A percentile compares a stretch with the other conserved stretches of the same genome.
phyloP scores from a whole-genome alignment of 768 basidiomycete genomes.

The Chalciporus piperatus region DNA sequence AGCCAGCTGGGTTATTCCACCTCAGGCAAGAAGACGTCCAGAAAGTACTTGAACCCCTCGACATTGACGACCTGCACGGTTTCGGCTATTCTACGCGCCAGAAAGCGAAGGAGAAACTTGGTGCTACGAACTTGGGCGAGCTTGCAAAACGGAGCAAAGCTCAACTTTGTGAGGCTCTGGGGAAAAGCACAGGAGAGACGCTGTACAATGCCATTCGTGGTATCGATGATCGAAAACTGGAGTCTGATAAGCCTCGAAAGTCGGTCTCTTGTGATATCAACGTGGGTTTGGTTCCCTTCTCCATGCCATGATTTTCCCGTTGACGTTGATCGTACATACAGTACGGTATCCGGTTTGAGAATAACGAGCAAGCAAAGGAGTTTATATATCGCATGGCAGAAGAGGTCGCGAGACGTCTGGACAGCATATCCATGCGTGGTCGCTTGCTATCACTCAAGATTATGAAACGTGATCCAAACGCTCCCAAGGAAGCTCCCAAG shows the following conservation, averaged over 20 bases:
- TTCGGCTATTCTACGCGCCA: slow-evolving; percentile 75
- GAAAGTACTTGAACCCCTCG: slow-evolving; percentile 60
- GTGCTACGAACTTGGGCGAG: slow-evolving; percentile 66
- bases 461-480: slow-evolving; percentile 81
- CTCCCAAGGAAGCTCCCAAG: slow-evolving; percentile 90
- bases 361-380: slow-evolving; percentile 72
- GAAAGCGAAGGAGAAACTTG: slow-evolving; percentile 81
- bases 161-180: slow-evolving; percentile 67
- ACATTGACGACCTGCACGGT: slow-evolving; percentile 81
- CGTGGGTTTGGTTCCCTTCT: slow-evolving; percentile 45
- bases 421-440: slow-evolving; percentile 66
- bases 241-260: slow-evolving; percentile 83
- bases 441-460: slow-evolving; percentile 81
- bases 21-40: slow-evolving; percentile 53
- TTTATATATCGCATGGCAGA: slow-evolving; percentile 76
- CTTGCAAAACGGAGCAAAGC: slow-evolving; percentile 61
- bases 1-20: slow-evolving; percentile 86
- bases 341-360: slow-evolving; percentile 95
- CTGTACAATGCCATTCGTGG: slow-evolving; percentile 84
- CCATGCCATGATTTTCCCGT: not conserved
- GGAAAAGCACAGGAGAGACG: slow-evolving; percentile 79
- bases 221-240: slow-evolving; percentile 74
- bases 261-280: slow-evolving; percentile 95
- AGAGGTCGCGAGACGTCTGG: slow-evolving; percentile 73
- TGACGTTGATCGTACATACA: slow-evolving; percentile 29